These are phyloP conservation scores for Podospora didyma DNA, from an alignment of 495 filamentous ascomycete species.

Conservation along the genomic window DNA sequence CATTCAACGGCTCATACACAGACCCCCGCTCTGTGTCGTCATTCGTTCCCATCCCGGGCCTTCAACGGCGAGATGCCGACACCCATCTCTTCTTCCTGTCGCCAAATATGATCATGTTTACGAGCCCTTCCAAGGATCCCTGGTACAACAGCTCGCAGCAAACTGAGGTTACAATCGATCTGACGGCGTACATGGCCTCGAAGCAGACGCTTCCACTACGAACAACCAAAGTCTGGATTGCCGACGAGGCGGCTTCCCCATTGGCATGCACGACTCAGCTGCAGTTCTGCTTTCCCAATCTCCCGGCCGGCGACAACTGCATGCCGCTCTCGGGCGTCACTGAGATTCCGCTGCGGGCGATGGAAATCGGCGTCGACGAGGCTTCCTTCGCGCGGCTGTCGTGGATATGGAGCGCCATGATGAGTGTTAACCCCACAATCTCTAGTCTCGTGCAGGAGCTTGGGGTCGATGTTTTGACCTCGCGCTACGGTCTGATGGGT, in stretches of 20 bases:
- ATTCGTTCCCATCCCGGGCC: not conserved
- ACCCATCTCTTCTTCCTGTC: constrained; percentile 6
- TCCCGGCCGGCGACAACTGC: not conserved
- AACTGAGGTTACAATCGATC: not conserved
- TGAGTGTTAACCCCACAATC: not conserved
- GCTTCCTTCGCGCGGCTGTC: not conserved
- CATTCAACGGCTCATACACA: not conserved
- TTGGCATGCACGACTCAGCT: constrained; percentile 1
- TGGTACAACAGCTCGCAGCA: constrained; percentile 3
- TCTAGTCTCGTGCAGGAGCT: not conserved
- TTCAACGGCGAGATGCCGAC: not conserved
- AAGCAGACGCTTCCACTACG: not conserved
- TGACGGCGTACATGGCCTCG: not conserved
- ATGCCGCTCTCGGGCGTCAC: constrained; percentile 2
- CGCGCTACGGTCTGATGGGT: not conserved
- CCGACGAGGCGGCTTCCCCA: constrained; percentile 1
- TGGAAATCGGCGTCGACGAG: not conserved
- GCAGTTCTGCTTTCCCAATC: constrained; percentile 2
- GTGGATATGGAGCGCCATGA: not conserved
- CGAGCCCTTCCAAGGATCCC: not conserved
- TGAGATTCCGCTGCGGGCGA: too few relatives aligned
- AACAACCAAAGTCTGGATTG: not conserved
- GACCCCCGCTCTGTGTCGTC: not conserved
- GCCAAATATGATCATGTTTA: not conserved
- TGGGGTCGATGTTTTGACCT: not conserved